Percentiles rank a stretch among this genome's conserved stretches.
Conservation (phyloP, 352 stramenopile species). For the Plasmopara halstedii region DNA sequence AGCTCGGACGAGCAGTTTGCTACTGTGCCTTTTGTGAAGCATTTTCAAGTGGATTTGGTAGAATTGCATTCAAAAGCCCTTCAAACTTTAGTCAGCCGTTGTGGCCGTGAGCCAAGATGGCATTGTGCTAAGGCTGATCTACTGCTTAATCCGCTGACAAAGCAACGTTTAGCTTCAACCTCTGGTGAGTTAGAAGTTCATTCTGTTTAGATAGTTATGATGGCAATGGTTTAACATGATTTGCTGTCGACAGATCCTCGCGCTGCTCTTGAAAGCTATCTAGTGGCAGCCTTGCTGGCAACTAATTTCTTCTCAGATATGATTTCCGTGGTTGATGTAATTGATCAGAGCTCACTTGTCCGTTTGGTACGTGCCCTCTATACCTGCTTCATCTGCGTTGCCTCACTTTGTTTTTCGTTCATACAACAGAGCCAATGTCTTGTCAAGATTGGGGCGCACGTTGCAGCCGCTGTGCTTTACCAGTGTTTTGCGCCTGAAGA, state of each 20-base stretch:
- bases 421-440: conserved; percentile 67
- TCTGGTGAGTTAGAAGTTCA: conserved; percentile 28
- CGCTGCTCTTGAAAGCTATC: conserved; percentile 57
- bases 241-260: conserved; percentile 43
- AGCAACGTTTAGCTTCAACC: conserved; percentile 50
- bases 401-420: conserved; percentile 2
- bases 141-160: conserved; percentile 60
- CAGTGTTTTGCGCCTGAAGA: conserved; percentile 76
- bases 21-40: conserved; percentile 48
- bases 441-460: conserved; percentile 71
- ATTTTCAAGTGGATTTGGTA: conserved; percentile 49
- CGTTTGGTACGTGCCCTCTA: conserved; percentile 42
- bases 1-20: conserved; percentile 17
- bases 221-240: neutral
- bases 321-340: conserved; percentile 63
- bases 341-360: conserved; percentile 79
- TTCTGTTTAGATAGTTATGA: no score
- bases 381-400: neutral
- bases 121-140: conserved; percentile 67
- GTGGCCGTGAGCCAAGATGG: conserved; percentile 69
- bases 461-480: conserved; percentile 76
- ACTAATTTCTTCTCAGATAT: conserved; percentile 80
- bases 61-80: conserved; percentile 45
- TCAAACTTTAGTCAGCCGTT: conserved; percentile 41
- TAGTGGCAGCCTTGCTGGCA: conserved; percentile 65